These are phyloP conservation scores for Fraxinus sp. DNA, from an alignment of 305 asterid genomes.

Conservation along the genomic window DNA sequence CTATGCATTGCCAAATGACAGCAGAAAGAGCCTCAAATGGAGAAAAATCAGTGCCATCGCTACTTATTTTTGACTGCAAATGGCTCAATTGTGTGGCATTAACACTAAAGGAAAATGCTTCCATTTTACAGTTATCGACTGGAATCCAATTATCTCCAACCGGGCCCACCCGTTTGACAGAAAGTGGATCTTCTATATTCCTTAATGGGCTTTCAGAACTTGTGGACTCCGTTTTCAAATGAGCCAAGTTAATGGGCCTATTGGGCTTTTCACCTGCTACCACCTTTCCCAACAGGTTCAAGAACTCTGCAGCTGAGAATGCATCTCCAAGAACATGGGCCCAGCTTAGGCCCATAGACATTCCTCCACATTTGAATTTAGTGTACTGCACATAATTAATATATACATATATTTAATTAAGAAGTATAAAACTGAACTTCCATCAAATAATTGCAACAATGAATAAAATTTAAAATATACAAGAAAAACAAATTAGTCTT, in stretches of 20 bases:
- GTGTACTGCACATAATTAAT: neutral
- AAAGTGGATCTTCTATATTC: constrained; percentile 38
- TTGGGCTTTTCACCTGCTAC: constrained; percentile 31
- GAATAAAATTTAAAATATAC: neutral
- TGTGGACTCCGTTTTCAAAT: constrained; percentile 23
- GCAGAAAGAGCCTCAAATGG: constrained; percentile 67
- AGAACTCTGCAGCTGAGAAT: constrained; percentile 55
- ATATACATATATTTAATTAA: too few relatives aligned
- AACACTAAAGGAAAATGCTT: constrained; percentile 49
- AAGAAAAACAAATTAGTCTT: neutral
- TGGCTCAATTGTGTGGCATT: constrained; percentile 37
- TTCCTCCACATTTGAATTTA: constrained; percentile 64
- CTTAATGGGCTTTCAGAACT: constrained; percentile 14
- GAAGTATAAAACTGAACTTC: too few relatives aligned
- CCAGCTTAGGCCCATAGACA: constrained; percentile 77
- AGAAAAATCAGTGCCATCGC: constrained; percentile 19
- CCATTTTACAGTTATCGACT: constrained; percentile 41
- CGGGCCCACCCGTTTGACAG: constrained; percentile 59
- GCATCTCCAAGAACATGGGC: constrained; percentile 84
- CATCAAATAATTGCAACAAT: neutral
- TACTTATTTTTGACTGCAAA: constrained; percentile 33
- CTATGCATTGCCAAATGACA: constrained; percentile 59
- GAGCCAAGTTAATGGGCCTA: constrained; percentile 32
- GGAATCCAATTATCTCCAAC: constrained; percentile 72
- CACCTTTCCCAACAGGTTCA: constrained; percentile 39